Conservation (phyloP, 495 filamentous ascomycete genomes). For the Niebla homalea region DNA sequence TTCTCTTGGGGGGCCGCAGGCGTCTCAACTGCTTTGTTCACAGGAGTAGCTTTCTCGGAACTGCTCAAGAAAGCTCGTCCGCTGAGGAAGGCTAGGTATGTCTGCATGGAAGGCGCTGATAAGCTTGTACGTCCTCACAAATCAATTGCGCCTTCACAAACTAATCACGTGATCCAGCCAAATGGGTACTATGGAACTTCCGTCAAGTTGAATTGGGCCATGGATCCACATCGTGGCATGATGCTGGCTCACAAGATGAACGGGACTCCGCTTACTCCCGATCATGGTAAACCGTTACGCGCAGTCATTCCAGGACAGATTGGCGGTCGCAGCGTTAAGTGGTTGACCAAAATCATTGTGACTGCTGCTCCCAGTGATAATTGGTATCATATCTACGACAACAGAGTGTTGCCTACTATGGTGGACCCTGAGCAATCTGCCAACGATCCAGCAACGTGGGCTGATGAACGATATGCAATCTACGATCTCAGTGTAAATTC, state of each 20-base stretch:
- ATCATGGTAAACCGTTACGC: slow-evolving; percentile 78
- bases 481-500: slow-evolving; percentile 89
- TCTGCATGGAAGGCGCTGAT: slow-evolving; percentile 91
- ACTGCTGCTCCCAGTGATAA: slow-evolving; percentile 74
- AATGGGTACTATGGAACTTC: slow-evolving; percentile 89
- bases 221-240: slow-evolving; percentile 74
- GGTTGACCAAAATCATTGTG: slow-evolving; percentile 74
- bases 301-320: slow-evolving; percentile 89
- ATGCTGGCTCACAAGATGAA: slow-evolving; percentile 93
- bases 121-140: slow-evolving; percentile 41
- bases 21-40: slow-evolving; percentile 81
- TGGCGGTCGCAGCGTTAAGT: slow-evolving; percentile 89
- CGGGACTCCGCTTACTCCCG: slow-evolving; percentile 67
- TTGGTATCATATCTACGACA: slow-evolving; percentile 96
- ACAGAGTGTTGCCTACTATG: slow-evolving; percentile 81
- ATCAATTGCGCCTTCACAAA: not conserved
- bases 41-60: slow-evolving; percentile 66
- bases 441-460: slow-evolving; percentile 67
- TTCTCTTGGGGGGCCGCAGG: slow-evolving; percentile 95
- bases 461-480: slow-evolving; percentile 85
- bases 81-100: slow-evolving; percentile 58
- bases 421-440: slow-evolving; percentile 72
- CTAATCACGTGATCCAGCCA: slow-evolving; percentile 33
- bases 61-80: slow-evolving; percentile 58
- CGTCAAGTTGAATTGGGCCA: slow-evolving; percentile 75